Percentiles rank a stretch among this genome's conserved stretches.
Conservation (phyloP, 805 yeast genomes). For the Metschnikowia corniflorae region DNA sequence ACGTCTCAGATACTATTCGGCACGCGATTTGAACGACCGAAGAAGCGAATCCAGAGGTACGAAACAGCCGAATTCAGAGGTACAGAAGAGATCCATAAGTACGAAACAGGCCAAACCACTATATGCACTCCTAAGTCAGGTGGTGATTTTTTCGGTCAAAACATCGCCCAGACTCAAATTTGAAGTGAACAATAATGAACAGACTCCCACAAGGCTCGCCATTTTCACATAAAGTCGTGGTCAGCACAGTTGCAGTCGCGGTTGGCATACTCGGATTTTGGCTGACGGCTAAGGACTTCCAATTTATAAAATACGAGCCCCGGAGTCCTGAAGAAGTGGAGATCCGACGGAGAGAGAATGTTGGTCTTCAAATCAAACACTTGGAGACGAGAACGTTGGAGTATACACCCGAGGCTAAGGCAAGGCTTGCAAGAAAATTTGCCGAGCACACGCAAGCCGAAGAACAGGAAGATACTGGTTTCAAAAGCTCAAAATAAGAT, state of each 20-base stretch:
- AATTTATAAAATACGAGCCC: constrained; percentile 38
- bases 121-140: too few species aligned
- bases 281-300: constrained; percentile 37
- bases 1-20: too few species aligned
- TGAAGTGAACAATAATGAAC: too few species aligned
- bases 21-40: too few species aligned
- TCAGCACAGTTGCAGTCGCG: constrained; percentile 33
- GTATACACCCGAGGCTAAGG: constrained; percentile 43
- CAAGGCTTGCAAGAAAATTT: constrained; percentile 19
- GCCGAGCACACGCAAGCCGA: constrained; percentile 2
- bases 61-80: too few species aligned
- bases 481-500: not conserved
- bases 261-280: constrained; percentile 34
- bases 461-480: not conserved
- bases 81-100: too few species aligned
- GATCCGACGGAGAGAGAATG: constrained; percentile 30
- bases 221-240: constrained; percentile 30
- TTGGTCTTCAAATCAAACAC: constrained; percentile 27
- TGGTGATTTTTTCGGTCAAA: too few species aligned
- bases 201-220: constrained; percentile 33
- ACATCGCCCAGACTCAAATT: too few species aligned
- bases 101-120: too few species aligned
- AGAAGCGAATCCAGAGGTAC: too few species aligned
- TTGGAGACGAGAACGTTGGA: constrained; percentile 37
- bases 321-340: constrained; percentile 38